These are phyloP conservation scores for Diaporthe citriasiana DNA, from an alignment of 2,329 filamentous ascomycete species.

Conservation along the genomic window DNA sequence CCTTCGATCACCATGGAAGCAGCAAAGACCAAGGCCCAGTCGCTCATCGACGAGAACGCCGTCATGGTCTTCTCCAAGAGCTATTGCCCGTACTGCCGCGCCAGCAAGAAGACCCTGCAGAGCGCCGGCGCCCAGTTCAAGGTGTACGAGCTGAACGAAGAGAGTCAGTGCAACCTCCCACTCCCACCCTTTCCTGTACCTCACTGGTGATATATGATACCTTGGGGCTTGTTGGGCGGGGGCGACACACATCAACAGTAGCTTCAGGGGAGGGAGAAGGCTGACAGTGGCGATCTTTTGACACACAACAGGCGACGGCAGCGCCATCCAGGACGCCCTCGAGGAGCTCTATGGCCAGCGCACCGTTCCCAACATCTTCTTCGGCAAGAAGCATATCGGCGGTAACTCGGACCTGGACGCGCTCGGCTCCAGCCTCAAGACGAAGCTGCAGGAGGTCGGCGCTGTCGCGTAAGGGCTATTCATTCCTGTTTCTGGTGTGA, in stretches of 20 bases:
- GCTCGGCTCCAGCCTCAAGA: slow-evolving; percentile 68
- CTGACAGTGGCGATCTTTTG: not conserved
- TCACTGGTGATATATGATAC: not conserved
- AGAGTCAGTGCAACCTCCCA: slow-evolving; percentile 69
- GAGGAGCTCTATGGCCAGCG: slow-evolving; percentile 84
- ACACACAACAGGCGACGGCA: slow-evolving; percentile 77
- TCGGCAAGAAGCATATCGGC: slow-evolving; percentile 90
- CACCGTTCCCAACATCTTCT: slow-evolving; percentile 97
- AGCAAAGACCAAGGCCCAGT: slow-evolving; percentile 85
- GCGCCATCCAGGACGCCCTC: slow-evolving; percentile 86
- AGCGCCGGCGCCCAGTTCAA: slow-evolving; percentile 80
- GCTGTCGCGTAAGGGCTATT: slow-evolving; percentile 56
- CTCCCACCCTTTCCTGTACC: not conserved
- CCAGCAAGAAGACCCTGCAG: slow-evolving; percentile 82
- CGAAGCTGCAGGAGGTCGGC: slow-evolving; percentile 58
- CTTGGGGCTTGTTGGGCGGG: slow-evolving; percentile 34
- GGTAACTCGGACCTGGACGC: slow-evolving; percentile 92
- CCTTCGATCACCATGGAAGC: slow-evolving; percentile 82
- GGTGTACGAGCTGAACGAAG: slow-evolving; percentile 86
- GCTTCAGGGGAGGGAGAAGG: not conserved
- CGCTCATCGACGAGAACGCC: slow-evolving; percentile 89
- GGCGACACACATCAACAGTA: slow-evolving; percentile 34
- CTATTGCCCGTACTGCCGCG: slow-evolving; percentile 93
- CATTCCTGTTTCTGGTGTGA: not conserved
- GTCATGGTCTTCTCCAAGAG: slow-evolving; percentile 98